Evolutionary conservation across 169 alveolate species (phyloP), one percentile per base, ranked within the genome.

Genomic region (Plasmodium gaboni): DNA sequence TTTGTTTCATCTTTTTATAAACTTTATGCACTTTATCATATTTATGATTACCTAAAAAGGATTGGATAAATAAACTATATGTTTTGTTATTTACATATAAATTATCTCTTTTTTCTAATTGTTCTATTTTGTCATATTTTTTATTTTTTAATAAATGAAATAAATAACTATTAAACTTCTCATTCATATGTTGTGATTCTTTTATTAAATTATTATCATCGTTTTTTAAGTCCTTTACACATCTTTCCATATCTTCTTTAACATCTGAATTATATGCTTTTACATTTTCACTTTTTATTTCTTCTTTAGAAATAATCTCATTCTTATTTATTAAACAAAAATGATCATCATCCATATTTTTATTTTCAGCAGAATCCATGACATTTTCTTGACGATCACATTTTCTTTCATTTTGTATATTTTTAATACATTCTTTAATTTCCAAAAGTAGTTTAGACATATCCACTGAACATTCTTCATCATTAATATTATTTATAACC

Each of bases 1-100:
- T 80, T 70, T 26, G 24, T 80, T 80, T 80, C 90, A 80, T 80
- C 13, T 67, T 80, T 26, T 80, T 80, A 48, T 80, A 80, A 50
- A 80, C 90, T 53, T 80, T 80, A 61, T 80, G 69, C 24, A 80
- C 90, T 68, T 72, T 68, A 26, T 80, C 90, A 80, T 80, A 80
- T 42, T 80, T 80, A 80, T 80, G 90, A 28, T 68, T 80, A 48
- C 53, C 57, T 60, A 80, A 80, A 68, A 53, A 80, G 42, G 90
- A 65, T 28, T 80, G 51, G 67, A 80, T 80, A 80, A 80, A 80
- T 72, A 80, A 80, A 68, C 85, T 80, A 67, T 80, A 80, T 38
- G 90, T 80, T 80, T 32, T 80, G 63, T 80, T 80, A 80, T 80
- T 80, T 80, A 38, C 90, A 55, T 80, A 55, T 48, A 80, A 65